Evolutionary conservation across 1,139 yeast genomes (phyloP).

Genomic region (Ogataea hybrid): DNA sequence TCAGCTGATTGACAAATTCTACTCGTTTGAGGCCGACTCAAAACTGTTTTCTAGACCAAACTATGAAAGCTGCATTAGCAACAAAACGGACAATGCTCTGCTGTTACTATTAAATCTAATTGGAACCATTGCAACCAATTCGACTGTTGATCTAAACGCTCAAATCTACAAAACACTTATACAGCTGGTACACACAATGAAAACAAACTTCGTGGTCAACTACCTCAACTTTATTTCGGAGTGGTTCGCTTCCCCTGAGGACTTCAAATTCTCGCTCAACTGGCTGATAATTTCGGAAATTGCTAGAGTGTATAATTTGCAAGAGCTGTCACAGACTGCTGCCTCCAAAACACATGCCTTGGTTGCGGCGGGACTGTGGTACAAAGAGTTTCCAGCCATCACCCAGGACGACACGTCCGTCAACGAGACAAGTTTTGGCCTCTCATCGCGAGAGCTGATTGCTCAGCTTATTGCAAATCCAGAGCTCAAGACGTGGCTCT

Average conservation of each 20-base stretch:
- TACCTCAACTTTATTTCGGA: constrained; percentile 21
- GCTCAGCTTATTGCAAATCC: constrained; percentile 8
- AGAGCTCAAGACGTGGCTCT: constrained; percentile 14
- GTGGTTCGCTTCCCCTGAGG: constrained; percentile 22
- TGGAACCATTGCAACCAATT: constrained; percentile 14
- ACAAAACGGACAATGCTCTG: constrained; percentile 29
- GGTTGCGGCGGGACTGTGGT: constrained; percentile 11
- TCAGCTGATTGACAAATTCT: constrained; percentile 20
- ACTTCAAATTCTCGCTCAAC: constrained; percentile 21
- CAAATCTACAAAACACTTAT: constrained; percentile 16
- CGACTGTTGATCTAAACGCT: constrained; percentile 16
- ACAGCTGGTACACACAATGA: constrained; percentile 15
- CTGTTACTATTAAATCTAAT: constrained; percentile 28
- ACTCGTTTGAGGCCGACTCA: constrained; percentile 12
- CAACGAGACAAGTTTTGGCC: neutral
- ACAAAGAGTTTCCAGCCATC: constrained; percentile 8
- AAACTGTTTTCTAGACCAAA: constrained; percentile 27
- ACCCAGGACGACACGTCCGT: neutral
- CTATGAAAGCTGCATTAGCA: constrained; percentile 29
- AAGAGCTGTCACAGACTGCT: constrained; percentile 9
- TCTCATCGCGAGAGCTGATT: constrained; percentile 6
- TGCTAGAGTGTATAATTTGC: constrained; percentile 5
- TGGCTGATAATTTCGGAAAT: constrained; percentile 17
- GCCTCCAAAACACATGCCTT: constrained; percentile 8
- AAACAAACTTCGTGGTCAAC: constrained; percentile 27